Conservation (phyloP, 2,329 filamentous ascomycete genomes). For the Aspergillus arachidicola region DNA sequence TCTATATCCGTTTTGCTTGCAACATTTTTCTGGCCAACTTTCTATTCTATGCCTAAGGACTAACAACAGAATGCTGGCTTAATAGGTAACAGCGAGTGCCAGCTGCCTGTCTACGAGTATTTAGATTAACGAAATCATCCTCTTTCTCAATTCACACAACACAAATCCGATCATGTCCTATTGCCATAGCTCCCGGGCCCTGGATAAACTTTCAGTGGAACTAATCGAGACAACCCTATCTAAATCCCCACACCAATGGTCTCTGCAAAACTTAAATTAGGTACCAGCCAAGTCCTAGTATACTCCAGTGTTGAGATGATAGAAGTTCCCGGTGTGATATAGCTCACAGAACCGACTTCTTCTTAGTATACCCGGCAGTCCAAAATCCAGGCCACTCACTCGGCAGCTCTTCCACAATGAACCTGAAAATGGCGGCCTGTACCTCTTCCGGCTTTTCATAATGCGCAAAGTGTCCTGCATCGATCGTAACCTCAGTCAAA, state of each 20-base stretch:
- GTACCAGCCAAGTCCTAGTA: neutral
- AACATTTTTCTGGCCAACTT: too few species aligned
- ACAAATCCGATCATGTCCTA: neutral
- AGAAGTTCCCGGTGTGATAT: neutral
- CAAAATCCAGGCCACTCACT: conserved; percentile 7
- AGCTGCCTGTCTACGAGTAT: too few species aligned
- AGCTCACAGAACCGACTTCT: neutral
- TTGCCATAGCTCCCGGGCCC: neutral
- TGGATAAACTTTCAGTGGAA: neutral
- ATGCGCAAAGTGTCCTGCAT: conserved; percentile 9
- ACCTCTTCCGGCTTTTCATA: conserved; percentile 11
- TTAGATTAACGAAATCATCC: too few species aligned
- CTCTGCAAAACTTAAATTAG: neutral
- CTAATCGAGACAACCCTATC: neutral
- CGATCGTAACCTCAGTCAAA: conserved; percentile 8
- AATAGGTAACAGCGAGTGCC: too few species aligned
- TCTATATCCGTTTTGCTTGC: too few species aligned
- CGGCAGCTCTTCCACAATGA: conserved; percentile 7
- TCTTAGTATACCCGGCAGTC: conserved; percentile 7
- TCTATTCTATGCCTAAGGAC: too few species aligned
- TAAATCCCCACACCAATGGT: neutral
- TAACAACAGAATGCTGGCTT: too few species aligned
- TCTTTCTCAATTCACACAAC: neutral
- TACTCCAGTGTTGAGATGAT: neutral
- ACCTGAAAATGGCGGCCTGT: conserved; percentile 6